A percentile compares a stretch with the other conserved stretches of the same genome.
These are phyloP conservation scores for Phytopythium boreale DNA, from an alignment of 352 stramenopile genomes.

Conservation along the genomic window DNA sequence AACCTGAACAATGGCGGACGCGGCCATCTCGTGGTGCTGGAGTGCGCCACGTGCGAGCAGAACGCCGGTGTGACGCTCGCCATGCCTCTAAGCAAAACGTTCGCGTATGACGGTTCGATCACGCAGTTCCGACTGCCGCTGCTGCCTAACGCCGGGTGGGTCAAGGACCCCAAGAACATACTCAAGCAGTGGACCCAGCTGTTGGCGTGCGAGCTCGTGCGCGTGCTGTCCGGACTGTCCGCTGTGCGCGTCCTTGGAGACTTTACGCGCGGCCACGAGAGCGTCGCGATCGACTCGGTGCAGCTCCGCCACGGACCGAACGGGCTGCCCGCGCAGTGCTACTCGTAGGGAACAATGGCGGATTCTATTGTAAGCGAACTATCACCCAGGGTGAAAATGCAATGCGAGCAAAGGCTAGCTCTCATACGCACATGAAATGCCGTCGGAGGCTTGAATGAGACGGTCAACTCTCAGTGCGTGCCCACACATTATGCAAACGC, in stretches of 20 bases:
- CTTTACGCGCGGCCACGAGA: slow-evolving; percentile 90
- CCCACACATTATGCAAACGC: too few relatives aligned
- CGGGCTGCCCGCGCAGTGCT: slow-evolving; percentile 32
- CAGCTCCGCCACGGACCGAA: slow-evolving; percentile 49
- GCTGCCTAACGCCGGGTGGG: slow-evolving; percentile 80
- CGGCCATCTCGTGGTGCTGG: slow-evolving; percentile 77
- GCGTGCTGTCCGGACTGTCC: slow-evolving; percentile 82
- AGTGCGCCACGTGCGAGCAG: slow-evolving; percentile 81
- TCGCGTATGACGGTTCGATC: slow-evolving; percentile 77
- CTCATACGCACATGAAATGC: too few relatives aligned
- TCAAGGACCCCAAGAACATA: slow-evolving; percentile 91
- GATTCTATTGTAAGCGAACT: not conserved
- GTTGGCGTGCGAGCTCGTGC: slow-evolving; percentile 85
- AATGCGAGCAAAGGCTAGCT: too few relatives aligned
- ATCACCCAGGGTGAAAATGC: not conserved
- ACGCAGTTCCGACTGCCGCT: slow-evolving; percentile 83
- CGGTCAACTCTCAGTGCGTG: too few relatives aligned
- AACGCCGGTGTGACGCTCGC: slow-evolving; percentile 82
- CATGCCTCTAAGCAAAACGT: slow-evolving; percentile 75
- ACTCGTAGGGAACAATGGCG: slow-evolving; percentile 11
- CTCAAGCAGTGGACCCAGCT: slow-evolving; percentile 67
- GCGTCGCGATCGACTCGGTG: slow-evolving; percentile 86
- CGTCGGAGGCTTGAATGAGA: too few relatives aligned
- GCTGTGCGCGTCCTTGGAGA: slow-evolving; percentile 88
- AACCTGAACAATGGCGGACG: slow-evolving; percentile 75